A percentile compares a stretch with the other conserved stretches of the same genome.
Conservation (phyloP, 2,329 filamentous ascomycete genomes). For the Lasiodiplodia theobromae region DNA sequence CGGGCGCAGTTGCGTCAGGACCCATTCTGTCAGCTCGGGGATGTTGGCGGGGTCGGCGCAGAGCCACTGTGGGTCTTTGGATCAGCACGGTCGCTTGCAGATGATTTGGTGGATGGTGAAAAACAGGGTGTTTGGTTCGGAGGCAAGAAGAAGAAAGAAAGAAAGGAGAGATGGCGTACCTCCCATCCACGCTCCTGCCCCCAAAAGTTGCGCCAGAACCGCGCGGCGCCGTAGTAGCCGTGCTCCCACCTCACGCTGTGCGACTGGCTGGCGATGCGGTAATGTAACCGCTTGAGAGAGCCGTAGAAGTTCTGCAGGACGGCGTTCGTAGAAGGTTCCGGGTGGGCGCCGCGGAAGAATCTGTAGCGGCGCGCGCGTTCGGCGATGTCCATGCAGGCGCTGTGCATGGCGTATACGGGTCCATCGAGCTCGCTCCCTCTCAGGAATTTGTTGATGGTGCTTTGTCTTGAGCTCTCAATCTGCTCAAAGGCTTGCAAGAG, state of each 20-base stretch:
- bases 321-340: neutral
- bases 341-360: neutral
- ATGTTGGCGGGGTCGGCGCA: conserved; percentile 18
- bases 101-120: neutral
- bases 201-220: conserved; percentile 18
- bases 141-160: neutral
- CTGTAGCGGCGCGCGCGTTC: conserved; percentile 4
- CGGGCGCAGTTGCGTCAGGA: conserved; percentile 11
- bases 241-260: conserved; percentile 19
- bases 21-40: conserved; percentile 11
- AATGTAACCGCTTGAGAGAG: conserved; percentile 11
- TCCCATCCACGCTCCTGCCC: conserved; percentile 22
- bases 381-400: conserved; percentile 1
- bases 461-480: neutral
- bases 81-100: neutral
- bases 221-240: conserved; percentile 21
- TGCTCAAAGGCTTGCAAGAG: neutral
- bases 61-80: conserved; percentile 14
- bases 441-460: conserved; percentile 4
- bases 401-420: conserved; percentile 8
- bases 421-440: conserved; percentile 5
- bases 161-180: neutral
- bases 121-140: neutral
- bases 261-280: conserved; percentile 4
- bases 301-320: conserved; percentile 4